Conservation (phyloP, 2,329 filamentous ascomycete genomes). For the Sporothrix brunneoviolacea region DNA sequence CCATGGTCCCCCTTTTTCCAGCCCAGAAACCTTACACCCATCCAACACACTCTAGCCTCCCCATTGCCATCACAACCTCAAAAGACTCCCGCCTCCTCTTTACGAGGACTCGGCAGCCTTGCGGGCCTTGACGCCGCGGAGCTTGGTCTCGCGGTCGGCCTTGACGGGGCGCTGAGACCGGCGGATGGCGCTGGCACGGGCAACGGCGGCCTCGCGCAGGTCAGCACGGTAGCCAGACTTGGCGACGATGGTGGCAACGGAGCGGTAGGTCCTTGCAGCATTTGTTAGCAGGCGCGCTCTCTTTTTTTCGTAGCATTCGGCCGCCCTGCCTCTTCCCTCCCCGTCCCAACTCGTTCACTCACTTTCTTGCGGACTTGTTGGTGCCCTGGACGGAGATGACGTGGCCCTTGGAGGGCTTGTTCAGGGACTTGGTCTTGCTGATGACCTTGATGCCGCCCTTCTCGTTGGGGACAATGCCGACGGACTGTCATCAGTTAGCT, state of each 20-base stretch:
- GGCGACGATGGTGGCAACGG: slow-evolving; percentile 73
- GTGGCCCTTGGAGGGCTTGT: slow-evolving; percentile 65
- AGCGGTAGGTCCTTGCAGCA: slow-evolving; percentile 69
- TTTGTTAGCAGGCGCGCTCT: slow-evolving; percentile 12
- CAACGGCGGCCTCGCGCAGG: slow-evolving; percentile 69
- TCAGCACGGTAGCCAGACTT: slow-evolving; percentile 81
- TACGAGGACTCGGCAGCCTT: slow-evolving; percentile 54
- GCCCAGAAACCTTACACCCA: slow-evolving; percentile 7
- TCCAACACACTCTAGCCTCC: too few species aligned
- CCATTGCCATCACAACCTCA: too few species aligned
- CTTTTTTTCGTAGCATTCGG: too few species aligned
- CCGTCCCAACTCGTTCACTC: too few species aligned
- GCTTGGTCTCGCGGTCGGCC: slow-evolving; percentile 65
- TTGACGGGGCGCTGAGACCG: slow-evolving; percentile 73
- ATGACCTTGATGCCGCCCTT: slow-evolving; percentile 74
- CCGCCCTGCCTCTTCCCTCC: too few species aligned
- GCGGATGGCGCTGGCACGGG: slow-evolving; percentile 81
- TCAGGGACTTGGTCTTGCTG: slow-evolving; percentile 70
- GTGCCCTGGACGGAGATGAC: slow-evolving; percentile 63
- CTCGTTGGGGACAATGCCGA: slow-evolving; percentile 69
- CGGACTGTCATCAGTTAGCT: slow-evolving; percentile 51
- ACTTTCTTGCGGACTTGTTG: slow-evolving; percentile 72
- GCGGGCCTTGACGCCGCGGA: slow-evolving; percentile 71
- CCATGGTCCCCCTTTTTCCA: neutral
- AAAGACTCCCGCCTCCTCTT: slow-evolving; percentile 12